These are phyloP conservation scores for Melastoma malabathricum DNA, from an alignment of 345 rosid species.

Conservation along the genomic window DNA sequence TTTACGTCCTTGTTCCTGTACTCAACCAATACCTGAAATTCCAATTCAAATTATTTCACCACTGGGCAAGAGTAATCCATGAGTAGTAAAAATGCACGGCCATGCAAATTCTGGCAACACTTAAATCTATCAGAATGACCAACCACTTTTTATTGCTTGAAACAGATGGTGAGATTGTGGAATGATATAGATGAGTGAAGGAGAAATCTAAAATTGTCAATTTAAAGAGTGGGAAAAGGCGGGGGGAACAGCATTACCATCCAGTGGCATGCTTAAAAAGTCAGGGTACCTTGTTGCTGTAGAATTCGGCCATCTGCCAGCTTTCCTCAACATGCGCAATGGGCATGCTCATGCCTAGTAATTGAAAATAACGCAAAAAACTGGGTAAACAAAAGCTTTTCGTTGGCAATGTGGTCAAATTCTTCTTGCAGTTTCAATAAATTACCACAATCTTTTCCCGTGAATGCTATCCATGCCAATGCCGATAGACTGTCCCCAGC, in stretches of 20 bases:
- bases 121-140: too few species aligned
- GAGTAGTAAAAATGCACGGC: too few species aligned
- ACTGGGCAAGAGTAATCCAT: background rate
- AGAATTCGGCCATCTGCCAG: slow-evolving; percentile 98
- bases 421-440: background rate
- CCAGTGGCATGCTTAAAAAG: background rate
- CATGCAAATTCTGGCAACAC: too few species aligned
- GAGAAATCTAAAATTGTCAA: too few species aligned
- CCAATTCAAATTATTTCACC: slow-evolving; percentile 4
- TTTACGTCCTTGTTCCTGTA: slow-evolving; percentile 66
- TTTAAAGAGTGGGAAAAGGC: too few species aligned
- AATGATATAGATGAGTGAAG: too few species aligned
- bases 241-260: too few species aligned
- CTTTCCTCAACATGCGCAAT: slow-evolving; percentile 94
- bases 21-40: slow-evolving; percentile 66
- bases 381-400: slow-evolving; percentile 1
- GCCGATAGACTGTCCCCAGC: slow-evolving; percentile 75
- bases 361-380: slow-evolving; percentile 7
- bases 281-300: slow-evolving; percentile 73
- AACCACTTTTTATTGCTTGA: too few species aligned
- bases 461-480: slow-evolving; percentile 87
- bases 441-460: slow-evolving; percentile 89
- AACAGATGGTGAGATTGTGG: too few species aligned
- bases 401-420: background rate
- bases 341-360: slow-evolving; percentile 91